phyloP scores from a whole-genome alignment of 75 land plant species.

The Selaginella tamariscina region DNA sequence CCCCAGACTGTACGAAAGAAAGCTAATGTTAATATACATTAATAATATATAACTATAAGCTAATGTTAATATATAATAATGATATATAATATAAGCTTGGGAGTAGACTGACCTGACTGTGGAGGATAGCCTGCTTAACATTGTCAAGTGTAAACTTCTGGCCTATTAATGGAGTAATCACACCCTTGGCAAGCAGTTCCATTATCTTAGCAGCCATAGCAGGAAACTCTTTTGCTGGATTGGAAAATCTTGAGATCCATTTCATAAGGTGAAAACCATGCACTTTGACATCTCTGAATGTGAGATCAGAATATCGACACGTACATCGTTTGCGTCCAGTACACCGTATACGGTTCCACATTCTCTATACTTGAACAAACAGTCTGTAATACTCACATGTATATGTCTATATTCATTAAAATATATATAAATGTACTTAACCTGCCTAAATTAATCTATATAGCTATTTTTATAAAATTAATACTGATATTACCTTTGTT shows the following conservation, averaged over 20 bases:
- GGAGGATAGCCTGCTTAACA: constrained; percentile 16
- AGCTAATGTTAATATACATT: no score
- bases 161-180: constrained; percentile 18
- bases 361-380: no score
- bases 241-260: background rate
- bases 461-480: no score
- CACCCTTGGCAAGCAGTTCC: constrained; percentile 15
- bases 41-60: no score
- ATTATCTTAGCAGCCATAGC: constrained; percentile 13
- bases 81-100: no score
- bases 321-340: constrained; percentile 15
- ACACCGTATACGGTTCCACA: constrained; percentile 23
- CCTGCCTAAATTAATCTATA: no score
- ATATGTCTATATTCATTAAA: no score
- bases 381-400: no score
- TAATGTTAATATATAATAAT: no score
- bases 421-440: no score
- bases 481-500: no score
- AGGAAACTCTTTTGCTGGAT: background rate
- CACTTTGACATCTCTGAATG: background rate
- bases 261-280: constrained; percentile 10
- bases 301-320: constrained; percentile 17
- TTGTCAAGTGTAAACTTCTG: constrained; percentile 23
- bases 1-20: no score
- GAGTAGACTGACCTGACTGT: constrained; percentile 17